Conservation (phyloP, 257 asterid genomes). For the Solanum dulcamara region DNA sequence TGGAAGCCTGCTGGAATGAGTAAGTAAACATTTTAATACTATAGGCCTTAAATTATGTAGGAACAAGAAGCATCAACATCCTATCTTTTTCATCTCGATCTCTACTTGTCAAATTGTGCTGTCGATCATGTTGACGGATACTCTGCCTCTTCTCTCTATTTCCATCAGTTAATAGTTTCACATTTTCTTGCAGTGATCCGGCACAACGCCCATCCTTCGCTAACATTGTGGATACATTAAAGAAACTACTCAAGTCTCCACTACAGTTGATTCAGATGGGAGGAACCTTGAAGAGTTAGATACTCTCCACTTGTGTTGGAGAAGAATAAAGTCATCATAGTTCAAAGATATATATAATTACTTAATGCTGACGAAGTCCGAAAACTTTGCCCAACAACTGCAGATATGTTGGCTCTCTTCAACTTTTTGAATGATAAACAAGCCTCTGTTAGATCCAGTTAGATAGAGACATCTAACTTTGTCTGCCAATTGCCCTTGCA, state of each 20-base stretch:
- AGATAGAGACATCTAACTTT: neutral
- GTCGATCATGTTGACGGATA: neutral
- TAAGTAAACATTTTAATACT: slow-evolving; percentile 20
- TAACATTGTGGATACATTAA: slow-evolving; percentile 54
- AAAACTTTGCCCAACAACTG: neutral
- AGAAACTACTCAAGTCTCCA: slow-evolving; percentile 84
- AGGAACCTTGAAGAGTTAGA: slow-evolving; percentile 12
- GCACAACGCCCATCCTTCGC: slow-evolving; percentile 58
- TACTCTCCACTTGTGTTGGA: neutral
- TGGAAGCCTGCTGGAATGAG: slow-evolving; percentile 98
- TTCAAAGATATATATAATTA: neutral
- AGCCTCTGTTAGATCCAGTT: neutral
- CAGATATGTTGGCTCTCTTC: neutral
- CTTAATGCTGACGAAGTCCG: neutral
- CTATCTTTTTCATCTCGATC: neutral
- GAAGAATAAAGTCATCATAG: neutral
- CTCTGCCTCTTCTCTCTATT: neutral
- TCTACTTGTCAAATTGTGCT: neutral
- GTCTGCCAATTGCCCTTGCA: neutral
- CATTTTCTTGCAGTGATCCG: slow-evolving; percentile 47
- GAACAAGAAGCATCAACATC: neutral
- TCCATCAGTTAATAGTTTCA: neutral
- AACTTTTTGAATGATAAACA: neutral
- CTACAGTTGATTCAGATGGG: slow-evolving; percentile 65
- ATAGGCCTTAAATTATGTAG: neutral